Evolutionary conservation across 2,329 filamentous ascomycete genomes (phyloP).

Genomic region (Sporothrix luriei): DNA sequence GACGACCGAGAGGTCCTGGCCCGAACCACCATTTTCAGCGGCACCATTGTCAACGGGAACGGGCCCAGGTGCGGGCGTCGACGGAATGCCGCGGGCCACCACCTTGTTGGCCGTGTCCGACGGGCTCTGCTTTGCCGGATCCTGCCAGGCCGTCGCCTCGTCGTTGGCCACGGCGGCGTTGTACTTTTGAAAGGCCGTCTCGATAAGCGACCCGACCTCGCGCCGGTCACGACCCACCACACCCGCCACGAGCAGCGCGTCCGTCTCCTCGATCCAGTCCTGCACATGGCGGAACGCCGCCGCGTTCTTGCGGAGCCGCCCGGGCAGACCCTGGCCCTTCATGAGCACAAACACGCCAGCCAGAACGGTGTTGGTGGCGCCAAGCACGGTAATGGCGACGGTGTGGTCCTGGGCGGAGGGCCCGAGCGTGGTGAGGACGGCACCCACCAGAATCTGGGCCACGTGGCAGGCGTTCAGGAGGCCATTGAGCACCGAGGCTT

Average conservation of each 20-base stretch:
- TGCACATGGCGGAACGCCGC: constrained; percentile 52
- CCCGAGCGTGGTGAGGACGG: constrained; percentile 51
- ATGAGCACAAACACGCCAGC: constrained; percentile 63
- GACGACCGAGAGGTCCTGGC: no score
- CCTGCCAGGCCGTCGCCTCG: constrained; percentile 23
- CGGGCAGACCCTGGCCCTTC: constrained; percentile 55
- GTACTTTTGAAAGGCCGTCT: constrained; percentile 47
- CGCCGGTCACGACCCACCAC: constrained; percentile 48
- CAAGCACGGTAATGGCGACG: constrained; percentile 58
- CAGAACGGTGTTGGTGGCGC: constrained; percentile 64
- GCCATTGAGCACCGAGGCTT: constrained; percentile 43
- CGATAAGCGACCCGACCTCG: constrained; percentile 50
- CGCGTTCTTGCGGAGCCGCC: constrained; percentile 51
- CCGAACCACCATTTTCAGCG: no score
- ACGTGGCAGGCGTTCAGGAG: constrained; percentile 51
- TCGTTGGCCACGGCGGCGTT: constrained; percentile 36
- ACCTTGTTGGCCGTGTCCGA: no score
- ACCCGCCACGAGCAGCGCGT: constrained; percentile 49
- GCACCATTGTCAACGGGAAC: no score
- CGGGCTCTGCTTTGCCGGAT: neutral
- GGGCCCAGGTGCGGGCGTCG: no score
- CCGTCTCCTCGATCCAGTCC: constrained; percentile 59
- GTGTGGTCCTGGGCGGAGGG: constrained; percentile 53
- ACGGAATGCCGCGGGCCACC: no score
- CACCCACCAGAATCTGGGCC: constrained; percentile 52